Evolutionary conservation across 73 alveolate species (phyloP).

Genomic region (Vitrella brassicaformis): DNA sequence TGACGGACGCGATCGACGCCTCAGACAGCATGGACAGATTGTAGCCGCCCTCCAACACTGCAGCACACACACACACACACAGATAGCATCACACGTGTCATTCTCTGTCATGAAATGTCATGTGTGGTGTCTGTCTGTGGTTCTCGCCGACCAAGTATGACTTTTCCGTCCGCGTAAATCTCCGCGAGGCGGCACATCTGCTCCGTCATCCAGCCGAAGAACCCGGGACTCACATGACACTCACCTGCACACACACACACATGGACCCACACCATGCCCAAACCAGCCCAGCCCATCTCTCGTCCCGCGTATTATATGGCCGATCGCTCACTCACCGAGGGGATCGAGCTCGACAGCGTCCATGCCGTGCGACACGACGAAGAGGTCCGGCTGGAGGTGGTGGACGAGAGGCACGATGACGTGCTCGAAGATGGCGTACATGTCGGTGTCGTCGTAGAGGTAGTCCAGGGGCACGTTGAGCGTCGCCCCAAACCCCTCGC

Average conservation of each 20-base stretch:
- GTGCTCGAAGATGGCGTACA: neutral
- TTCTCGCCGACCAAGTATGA: no score
- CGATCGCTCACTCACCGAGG: no score
- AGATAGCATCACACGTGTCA: no score
- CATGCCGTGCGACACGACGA: neutral
- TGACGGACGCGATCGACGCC: neutral
- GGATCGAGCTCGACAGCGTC: neutral
- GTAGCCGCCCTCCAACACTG: neutral
- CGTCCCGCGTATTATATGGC: no score
- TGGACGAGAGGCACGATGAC: neutral
- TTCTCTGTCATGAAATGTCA: no score
- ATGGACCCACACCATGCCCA: no score
- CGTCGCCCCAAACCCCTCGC: constrained; percentile 59
- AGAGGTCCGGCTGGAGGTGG: neutral
- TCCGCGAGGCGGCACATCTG: neutral
- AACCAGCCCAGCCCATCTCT: no score
- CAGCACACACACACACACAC: no score
- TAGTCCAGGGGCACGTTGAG: constrained; percentile 50
- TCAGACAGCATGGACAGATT: neutral
- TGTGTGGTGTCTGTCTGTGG: no score
- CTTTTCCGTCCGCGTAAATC: neutral
- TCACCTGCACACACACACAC: no score
- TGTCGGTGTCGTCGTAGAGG: neutral
- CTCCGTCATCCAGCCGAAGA: neutral
- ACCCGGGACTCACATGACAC: neutral